Evolutionary conservation across 257 asterid genomes (phyloP).

Genomic region (Jacaranda copaia): DNA sequence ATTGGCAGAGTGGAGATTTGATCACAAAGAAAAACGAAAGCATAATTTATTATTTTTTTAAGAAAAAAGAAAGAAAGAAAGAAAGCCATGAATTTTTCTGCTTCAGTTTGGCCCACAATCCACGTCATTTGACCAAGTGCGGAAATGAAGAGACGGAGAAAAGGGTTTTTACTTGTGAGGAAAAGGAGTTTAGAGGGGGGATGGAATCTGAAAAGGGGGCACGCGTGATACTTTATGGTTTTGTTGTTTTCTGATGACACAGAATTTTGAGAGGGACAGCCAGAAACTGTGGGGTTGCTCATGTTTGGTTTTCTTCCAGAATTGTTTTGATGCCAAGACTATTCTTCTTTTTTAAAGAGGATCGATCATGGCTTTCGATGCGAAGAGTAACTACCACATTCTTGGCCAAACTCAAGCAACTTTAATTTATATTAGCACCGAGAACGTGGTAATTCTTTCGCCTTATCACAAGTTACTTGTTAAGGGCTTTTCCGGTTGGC

Average conservation of each 20-base stretch:
- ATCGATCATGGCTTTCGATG: neutral
- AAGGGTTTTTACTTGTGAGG: conserved; percentile 13
- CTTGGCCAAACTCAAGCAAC: conserved; percentile 3
- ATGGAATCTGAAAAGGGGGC: conserved; percentile 72
- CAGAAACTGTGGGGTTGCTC: conserved; percentile 46
- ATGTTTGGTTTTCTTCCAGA: conserved; percentile 41
- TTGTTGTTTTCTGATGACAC: conserved; percentile 65
- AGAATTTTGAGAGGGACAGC: conserved; percentile 42
- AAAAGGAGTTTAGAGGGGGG: conserved; percentile 23
- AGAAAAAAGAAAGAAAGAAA: neutral
- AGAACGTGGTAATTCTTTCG: neutral
- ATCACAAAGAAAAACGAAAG: no score
- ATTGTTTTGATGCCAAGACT: conserved; percentile 20
- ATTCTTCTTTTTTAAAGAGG: no score
- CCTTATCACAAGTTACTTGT: neutral
- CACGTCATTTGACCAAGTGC: conserved; percentile 32
- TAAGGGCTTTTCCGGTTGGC: neutral
- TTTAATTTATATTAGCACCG: conserved; percentile 1
- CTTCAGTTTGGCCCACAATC: neutral
- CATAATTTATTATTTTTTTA: no score
- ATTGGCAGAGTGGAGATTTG: no score
- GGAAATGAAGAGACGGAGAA: neutral
- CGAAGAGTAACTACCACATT: neutral
- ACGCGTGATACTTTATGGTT: conserved; percentile 82
- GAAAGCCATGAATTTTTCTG: neutral